phyloP scores from a whole-genome alignment of 1,284 basidiomycete genomes.

The Vanrija sp. region DNA sequence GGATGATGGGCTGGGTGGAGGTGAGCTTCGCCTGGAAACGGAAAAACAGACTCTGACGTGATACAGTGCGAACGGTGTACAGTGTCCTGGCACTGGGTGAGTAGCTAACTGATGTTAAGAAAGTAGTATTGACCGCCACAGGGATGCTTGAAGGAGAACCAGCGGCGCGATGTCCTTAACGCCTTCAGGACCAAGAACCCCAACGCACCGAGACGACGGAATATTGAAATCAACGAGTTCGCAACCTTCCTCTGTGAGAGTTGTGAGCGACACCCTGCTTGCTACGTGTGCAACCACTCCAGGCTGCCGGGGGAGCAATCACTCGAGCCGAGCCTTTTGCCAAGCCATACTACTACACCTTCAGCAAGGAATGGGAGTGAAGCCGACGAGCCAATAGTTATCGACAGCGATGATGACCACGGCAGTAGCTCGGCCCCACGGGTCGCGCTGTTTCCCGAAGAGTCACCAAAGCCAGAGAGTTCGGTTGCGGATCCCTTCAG shows the following conservation, averaged over 20 bases:
- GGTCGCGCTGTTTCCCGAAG: no score
- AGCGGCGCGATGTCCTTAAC: slow-evolving; percentile 68
- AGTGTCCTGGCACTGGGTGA: slow-evolving; percentile 68
- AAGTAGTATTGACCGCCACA: slow-evolving; percentile 7
- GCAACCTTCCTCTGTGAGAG: slow-evolving; percentile 72
- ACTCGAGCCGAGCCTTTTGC: neutral
- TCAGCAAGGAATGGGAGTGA: neutral
- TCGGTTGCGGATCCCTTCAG: neutral
- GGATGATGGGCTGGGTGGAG: slow-evolving; percentile 75
- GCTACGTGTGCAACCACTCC: slow-evolving; percentile 67
- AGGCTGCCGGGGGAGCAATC: neutral
- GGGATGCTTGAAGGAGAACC: slow-evolving; percentile 57
- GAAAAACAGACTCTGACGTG: neutral
- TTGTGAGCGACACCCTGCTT: slow-evolving; percentile 71
- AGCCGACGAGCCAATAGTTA: slow-evolving; percentile 1
- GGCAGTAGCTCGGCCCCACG: neutral
- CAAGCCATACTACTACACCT: no score
- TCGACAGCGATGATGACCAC: slow-evolving; percentile 18
- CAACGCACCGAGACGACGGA: slow-evolving; percentile 35
- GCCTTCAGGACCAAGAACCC: slow-evolving; percentile 54
- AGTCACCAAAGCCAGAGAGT: slow-evolving; percentile 4
- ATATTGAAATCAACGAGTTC: slow-evolving; percentile 58
- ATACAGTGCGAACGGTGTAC: slow-evolving; percentile 67
- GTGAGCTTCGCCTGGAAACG: slow-evolving; percentile 14
- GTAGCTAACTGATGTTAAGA: neutral